A percentile compares a stretch with the other conserved stretches of the same genome.
Conservation (phyloP, 306 rosid species). For the Coriaria nepalensis region DNA sequence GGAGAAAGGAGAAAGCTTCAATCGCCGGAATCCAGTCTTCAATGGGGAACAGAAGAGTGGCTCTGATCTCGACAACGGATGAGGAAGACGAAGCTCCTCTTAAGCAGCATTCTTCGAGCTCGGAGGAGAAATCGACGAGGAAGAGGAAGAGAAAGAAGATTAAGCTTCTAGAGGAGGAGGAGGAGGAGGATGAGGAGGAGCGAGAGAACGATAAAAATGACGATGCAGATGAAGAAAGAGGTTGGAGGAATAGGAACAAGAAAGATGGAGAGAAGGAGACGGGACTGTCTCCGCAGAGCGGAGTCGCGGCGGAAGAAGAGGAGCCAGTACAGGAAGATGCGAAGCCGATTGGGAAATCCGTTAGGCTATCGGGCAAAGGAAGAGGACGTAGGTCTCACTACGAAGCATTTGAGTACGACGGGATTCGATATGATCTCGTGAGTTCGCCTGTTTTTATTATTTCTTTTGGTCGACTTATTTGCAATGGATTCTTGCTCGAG, state of each 20-base stretch:
- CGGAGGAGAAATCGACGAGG: conserved; percentile 16
- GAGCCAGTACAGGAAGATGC: conserved; percentile 23
- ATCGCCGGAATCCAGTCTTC: no score
- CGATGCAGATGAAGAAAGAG: no score
- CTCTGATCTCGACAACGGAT: conserved; percentile 59
- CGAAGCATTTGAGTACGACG: conserved; percentile 62
- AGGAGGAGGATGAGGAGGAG: conserved; percentile 6
- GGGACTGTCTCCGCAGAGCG: conserved; percentile 12
- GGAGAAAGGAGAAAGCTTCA: no score
- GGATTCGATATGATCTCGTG: conserved; percentile 58
- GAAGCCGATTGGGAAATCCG: conserved; percentile 57
- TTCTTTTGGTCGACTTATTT: not conserved
- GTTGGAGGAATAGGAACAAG: not conserved
- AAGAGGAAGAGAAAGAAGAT: conserved; percentile 38
- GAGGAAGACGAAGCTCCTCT: conserved; percentile 50
- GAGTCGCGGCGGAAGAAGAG: conserved; percentile 21
- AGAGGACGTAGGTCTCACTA: conserved; percentile 51
- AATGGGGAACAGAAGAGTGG: conserved; percentile 74
- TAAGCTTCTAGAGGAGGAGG: conserved; percentile 27
- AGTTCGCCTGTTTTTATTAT: conserved; percentile 2
- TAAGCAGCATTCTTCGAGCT: conserved; percentile 10
- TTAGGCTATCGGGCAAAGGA: conserved; percentile 71
- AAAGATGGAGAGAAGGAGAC: conserved; percentile 4
- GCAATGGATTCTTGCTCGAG: not conserved
- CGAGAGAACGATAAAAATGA: conserved; percentile 3